A percentile compares a stretch with the other conserved stretches of the same genome.
Conservation (phyloP, 495 filamentous ascomycete species). For the Talaromyces borbonicus region DNA sequence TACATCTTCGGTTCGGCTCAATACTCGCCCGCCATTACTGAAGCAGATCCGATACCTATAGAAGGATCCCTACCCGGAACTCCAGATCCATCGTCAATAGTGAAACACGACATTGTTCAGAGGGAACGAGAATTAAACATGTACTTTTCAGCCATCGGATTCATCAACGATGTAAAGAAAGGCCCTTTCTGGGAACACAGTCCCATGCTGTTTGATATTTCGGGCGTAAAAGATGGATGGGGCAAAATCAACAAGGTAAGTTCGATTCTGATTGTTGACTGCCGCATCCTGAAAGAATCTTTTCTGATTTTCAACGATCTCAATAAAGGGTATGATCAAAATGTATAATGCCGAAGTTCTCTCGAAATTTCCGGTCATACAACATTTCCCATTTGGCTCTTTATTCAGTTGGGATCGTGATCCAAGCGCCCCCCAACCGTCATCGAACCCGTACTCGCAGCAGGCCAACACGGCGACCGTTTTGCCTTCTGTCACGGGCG, state of each 20-base stretch:
- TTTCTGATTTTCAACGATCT: not conserved
- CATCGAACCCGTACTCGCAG: conserved; percentile 42
- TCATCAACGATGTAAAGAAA: conserved; percentile 96
- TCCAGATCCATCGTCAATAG: conserved; percentile 59
- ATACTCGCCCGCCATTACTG: conserved; percentile 61
- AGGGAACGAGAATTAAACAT: conserved; percentile 64
- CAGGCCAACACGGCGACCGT: conserved; percentile 15
- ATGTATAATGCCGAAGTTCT: conserved; percentile 65
- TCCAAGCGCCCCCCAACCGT: conserved; percentile 43
- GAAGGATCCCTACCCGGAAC: conserved; percentile 68
- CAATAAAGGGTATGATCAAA: conserved; percentile 54
- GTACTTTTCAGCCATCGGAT: conserved; percentile 97
- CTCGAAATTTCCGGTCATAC: conserved; percentile 61
- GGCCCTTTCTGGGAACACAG: conserved; percentile 99
- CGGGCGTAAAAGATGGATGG: conserved; percentile 83
- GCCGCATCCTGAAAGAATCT: not conserved
- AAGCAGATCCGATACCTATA: conserved; percentile 50
- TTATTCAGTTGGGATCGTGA: conserved; percentile 76
- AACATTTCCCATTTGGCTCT: conserved; percentile 66
- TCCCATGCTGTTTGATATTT: conserved; percentile 90
- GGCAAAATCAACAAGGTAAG: conserved; percentile 93
- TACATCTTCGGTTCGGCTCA: conserved; percentile 92
- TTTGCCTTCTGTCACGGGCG: conserved; percentile 1
- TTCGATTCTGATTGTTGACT: conserved; percentile 10
- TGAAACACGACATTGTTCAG: conserved; percentile 55